Conservation (phyloP, 805 yeast genomes). For the Teunomyces tritomae region DNA sequence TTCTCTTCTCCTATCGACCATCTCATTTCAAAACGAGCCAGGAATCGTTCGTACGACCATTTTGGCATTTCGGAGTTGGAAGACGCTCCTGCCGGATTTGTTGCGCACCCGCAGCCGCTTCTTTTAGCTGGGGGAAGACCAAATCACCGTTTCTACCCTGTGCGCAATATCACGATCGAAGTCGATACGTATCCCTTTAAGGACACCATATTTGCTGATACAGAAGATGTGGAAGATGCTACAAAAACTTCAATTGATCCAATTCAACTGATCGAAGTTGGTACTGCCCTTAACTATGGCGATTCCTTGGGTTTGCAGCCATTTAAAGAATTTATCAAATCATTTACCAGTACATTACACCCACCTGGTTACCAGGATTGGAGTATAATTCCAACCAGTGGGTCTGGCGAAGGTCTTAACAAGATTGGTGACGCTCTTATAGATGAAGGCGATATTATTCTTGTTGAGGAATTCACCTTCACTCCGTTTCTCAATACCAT, state of each 20-base stretch:
- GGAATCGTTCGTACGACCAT: conserved; percentile 4
- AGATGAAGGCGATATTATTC: conserved; percentile 6
- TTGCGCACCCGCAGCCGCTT: conserved; percentile 9
- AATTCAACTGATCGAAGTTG: neutral
- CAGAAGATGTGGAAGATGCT: neutral
- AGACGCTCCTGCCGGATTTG: conserved; percentile 7
- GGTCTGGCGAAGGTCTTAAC: conserved; percentile 7
- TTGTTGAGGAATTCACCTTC: conserved; percentile 8
- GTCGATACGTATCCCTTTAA: conserved; percentile 10
- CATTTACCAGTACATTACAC: neutral
- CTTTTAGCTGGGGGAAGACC: conserved; percentile 6
- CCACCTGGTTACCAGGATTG: conserved; percentile 5
- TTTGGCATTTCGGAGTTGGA: neutral
- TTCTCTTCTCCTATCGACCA: conserved; percentile 4
- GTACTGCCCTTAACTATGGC: conserved; percentile 4
- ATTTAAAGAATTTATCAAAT: neutral
- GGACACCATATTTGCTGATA: conserved; percentile 5
- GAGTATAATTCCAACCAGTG: conserved; percentile 4
- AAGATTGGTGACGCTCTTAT: conserved; percentile 5
- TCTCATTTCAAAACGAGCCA: conserved; percentile 6
- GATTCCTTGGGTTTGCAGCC: neutral
- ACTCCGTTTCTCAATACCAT: conserved; percentile 5
- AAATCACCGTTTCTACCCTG: conserved; percentile 8
- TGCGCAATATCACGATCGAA: conserved; percentile 5
- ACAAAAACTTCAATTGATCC: no score